phyloP scores from a whole-genome alignment of 495 filamentous ascomycete genomes.

The Thermothielavioides terrestris region DNA sequence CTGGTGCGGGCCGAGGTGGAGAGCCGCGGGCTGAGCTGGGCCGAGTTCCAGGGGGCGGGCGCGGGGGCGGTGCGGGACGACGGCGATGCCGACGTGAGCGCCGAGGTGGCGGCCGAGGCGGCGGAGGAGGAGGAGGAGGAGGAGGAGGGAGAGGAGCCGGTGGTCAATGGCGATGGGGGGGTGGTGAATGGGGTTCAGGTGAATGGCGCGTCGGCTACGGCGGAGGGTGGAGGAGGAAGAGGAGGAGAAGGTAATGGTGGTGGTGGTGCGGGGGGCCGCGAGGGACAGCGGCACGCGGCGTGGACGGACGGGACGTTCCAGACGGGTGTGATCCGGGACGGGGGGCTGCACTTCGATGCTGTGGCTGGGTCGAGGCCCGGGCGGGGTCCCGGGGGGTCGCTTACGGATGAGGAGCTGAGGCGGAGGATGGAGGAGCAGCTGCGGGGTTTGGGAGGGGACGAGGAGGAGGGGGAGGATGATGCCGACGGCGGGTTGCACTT shows the following conservation, averaged over 20 bases:
- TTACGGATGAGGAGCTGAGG: constrained; percentile 42
- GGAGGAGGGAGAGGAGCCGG: constrained; percentile 25
- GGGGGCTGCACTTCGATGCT: constrained; percentile 31
- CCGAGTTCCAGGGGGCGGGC: constrained; percentile 38
- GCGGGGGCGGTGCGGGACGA: too few relatives aligned
- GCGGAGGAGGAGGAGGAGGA: neutral
- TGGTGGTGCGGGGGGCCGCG: neutral
- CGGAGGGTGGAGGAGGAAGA: constrained; percentile 11
- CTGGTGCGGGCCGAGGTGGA: constrained; percentile 69
- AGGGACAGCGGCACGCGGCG: constrained; percentile 24
- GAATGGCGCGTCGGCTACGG: neutral
- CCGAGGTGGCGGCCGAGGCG: neutral
- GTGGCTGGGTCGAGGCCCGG: constrained; percentile 3
- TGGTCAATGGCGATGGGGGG: constrained; percentile 10
- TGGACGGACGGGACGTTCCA: constrained; percentile 51
- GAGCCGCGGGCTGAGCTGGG: constrained; percentile 61
- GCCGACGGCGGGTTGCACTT: constrained; percentile 59
- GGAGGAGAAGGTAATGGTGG: constrained; percentile 10
- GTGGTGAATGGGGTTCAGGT: too few relatives aligned
- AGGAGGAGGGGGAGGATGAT: constrained; percentile 45
- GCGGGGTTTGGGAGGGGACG: constrained; percentile 30
- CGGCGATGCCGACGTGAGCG: too few relatives aligned
- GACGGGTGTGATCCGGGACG: constrained; percentile 38
- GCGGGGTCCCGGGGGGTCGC: constrained; percentile 21
- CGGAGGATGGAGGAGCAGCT: constrained; percentile 38